Evolutionary conservation across 2,329 filamentous ascomycete genomes (phyloP).

Genomic region (Truncatella angustata): DNA sequence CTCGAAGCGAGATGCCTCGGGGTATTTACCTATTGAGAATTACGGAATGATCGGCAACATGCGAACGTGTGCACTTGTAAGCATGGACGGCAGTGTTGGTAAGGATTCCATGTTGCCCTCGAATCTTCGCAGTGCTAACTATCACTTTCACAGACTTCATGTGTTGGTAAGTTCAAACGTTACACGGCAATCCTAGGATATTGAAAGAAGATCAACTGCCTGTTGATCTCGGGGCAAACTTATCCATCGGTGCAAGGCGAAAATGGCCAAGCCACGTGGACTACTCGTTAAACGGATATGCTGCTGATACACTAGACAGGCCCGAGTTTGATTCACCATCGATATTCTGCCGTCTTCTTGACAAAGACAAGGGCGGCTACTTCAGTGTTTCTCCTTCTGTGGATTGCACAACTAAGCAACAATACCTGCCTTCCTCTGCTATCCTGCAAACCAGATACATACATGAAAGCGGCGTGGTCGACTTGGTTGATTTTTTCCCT

Average conservation of each 20-base stretch:
- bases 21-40: constrained; percentile 66
- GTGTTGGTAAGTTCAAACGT: constrained; percentile 69
- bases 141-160: constrained; percentile 57
- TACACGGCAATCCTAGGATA: no score
- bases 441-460: constrained; percentile 77
- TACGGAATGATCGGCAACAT: constrained; percentile 82
- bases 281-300: no score
- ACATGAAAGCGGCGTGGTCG: constrained; percentile 71
- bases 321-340: constrained; percentile 77
- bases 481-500: constrained; percentile 74
- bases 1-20: constrained; percentile 28
- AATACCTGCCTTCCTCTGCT: constrained; percentile 73
- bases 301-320: no score
- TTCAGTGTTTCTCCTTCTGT: constrained; percentile 64
- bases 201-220: no score
- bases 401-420: constrained; percentile 73
- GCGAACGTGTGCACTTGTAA: constrained; percentile 73
- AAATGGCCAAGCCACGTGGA: no score
- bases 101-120: constrained; percentile 4
- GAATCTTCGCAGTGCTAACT: background rate
- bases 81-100: constrained; percentile 66
- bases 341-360: constrained; percentile 71
- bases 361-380: constrained; percentile 72
- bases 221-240: no score
- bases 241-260: background rate